Evolutionary conservation across 306 rosid species (phyloP), one percentile per base, ranked within the genome.

Genomic region (Senna tora): DNA sequence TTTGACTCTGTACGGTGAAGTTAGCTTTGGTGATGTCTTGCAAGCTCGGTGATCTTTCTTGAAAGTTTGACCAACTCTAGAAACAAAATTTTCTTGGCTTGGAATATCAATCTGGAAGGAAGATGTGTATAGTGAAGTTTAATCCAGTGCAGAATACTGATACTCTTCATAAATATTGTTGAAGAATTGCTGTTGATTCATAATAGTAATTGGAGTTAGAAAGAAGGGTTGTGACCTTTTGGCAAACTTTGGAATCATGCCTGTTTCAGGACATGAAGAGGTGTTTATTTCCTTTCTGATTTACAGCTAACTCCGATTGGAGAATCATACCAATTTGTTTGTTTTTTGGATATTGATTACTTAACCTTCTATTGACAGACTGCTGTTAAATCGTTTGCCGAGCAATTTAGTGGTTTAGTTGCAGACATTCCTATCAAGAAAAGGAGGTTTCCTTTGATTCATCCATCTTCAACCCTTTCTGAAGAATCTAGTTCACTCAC

Each of bases 361-460:
- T 79, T 86, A 80, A 86, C 86, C 89, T 86, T 91, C 71, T 87
- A 78, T 87, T 89, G 87, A 85, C 97, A 94, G 99, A 87, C 83
- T 36, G 91, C 89, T 87, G 79, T 91, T 62, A 89, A 89, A 72
- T 84, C 95, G 64, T 70, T 67, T 77, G 80, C 74, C 66, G 84
- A 86, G 84, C 85, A 85, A 38, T 70, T 81, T 83, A 84, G 90
- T 86, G 90, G 83, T 87, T 91, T 86, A 79, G 75, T 79, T 86
- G 87, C 94, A 84, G 93, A 91, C 84, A 88, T 94, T 68, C 99
- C 99, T 42, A 91, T 94, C 83, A 94, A 94, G 95, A 94, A 94
- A 83, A 86, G 99, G 82, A 83, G 90, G 81, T 91, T 84, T 68
- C 95, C 88, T 4, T 34, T 84, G 65, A 60, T 80, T 73, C 81